Percentiles rank a stretch among this genome's conserved stretches.
phyloP scores from a whole-genome alignment of 139 green algal species.

The Chlamydomonas schloesseri region DNA sequence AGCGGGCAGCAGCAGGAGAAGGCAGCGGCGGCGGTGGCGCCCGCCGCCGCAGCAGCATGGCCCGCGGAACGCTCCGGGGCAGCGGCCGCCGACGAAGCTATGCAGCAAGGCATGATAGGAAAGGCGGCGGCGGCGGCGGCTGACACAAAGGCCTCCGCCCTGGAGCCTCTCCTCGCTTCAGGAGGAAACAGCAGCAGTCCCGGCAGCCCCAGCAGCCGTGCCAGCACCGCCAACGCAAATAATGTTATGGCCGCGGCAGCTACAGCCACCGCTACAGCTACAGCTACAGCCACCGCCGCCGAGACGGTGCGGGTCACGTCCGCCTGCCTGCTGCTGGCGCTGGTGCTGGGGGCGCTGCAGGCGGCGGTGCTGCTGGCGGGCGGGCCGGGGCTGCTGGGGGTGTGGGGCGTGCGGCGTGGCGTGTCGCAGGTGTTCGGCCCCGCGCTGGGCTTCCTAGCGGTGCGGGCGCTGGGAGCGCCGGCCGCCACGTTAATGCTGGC shows the following conservation, averaged over 20 bases:
- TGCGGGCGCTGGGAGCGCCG: slow-evolving; percentile 72
- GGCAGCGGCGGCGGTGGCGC: too few relatives aligned
- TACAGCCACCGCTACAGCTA: slow-evolving; percentile 1
- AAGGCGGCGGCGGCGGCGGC: not conserved
- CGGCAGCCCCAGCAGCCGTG: not conserved
- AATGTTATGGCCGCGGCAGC: not conserved
- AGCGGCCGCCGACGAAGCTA: too few relatives aligned
- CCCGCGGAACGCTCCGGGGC: too few relatives aligned
- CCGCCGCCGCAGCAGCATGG: too few relatives aligned
- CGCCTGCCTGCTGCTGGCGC: slow-evolving; percentile 46
- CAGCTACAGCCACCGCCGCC: not conserved
- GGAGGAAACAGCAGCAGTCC: not conserved
- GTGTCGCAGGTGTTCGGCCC: slow-evolving; percentile 38
- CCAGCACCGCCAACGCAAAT: not conserved
- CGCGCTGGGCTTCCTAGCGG: slow-evolving; percentile 61
- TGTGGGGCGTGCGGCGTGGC: slow-evolving; percentile 58
- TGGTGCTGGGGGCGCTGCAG: slow-evolving; percentile 52
- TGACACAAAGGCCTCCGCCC: not conserved
- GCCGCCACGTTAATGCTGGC: slow-evolving; percentile 70
- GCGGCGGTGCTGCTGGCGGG: slow-evolving; percentile 60
- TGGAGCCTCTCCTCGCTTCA: too few relatives aligned
- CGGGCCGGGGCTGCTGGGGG: slow-evolving; percentile 25
- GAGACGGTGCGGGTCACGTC: slow-evolving; percentile 23
- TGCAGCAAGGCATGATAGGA: too few relatives aligned
- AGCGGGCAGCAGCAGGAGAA: too few relatives aligned